These are phyloP conservation scores for Plenodomus tracheiphilus DNA, from an alignment of 2,329 filamentous ascomycete species.

Conservation along the genomic window DNA sequence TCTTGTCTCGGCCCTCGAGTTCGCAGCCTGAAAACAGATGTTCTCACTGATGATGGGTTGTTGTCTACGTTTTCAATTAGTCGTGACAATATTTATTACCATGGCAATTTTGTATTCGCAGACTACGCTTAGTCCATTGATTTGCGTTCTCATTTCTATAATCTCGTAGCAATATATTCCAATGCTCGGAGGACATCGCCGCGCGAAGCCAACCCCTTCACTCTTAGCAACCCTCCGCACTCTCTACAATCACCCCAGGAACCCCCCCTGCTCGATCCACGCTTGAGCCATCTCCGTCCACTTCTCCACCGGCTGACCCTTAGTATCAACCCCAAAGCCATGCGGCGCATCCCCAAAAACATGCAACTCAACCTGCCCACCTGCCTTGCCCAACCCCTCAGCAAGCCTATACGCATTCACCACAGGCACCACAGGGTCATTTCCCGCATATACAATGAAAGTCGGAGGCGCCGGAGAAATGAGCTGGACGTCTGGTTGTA, in stretches of 20 bases:
- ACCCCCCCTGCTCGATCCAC: conserved; percentile 17
- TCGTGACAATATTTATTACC: too few relatives aligned
- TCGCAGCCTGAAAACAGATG: too few relatives aligned
- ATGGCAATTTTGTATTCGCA: too few relatives aligned
- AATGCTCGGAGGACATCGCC: too few relatives aligned
- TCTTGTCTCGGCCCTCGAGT: too few relatives aligned
- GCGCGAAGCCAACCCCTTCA: too few relatives aligned
- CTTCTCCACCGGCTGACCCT: conserved; percentile 13
- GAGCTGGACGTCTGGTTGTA: conserved; percentile 25
- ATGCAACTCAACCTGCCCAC: conserved; percentile 18
- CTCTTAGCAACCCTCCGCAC: too few relatives aligned
- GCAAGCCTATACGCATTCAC: conserved; percentile 22
- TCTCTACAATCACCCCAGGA: conserved; percentile 2
- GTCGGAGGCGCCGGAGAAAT: conserved; percentile 7
- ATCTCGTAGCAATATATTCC: too few relatives aligned
- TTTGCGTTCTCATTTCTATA: too few relatives aligned
- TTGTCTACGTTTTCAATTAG: too few relatives aligned
- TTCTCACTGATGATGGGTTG: too few relatives aligned
- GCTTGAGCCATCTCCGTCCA: conserved; percentile 20
- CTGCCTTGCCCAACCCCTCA: conserved; percentile 11
- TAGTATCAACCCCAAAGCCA: conserved; percentile 22
- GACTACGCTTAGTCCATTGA: too few relatives aligned
- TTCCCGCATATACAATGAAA: conserved; percentile 24
- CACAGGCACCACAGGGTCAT: conserved; percentile 20
- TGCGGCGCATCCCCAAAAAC: conserved; percentile 26